A percentile compares a stretch with the other conserved stretches of the same genome.
These are phyloP conservation scores for Aspergillus bombycis DNA, from an alignment of 2,329 filamentous ascomycete species.

Conservation along the genomic window DNA sequence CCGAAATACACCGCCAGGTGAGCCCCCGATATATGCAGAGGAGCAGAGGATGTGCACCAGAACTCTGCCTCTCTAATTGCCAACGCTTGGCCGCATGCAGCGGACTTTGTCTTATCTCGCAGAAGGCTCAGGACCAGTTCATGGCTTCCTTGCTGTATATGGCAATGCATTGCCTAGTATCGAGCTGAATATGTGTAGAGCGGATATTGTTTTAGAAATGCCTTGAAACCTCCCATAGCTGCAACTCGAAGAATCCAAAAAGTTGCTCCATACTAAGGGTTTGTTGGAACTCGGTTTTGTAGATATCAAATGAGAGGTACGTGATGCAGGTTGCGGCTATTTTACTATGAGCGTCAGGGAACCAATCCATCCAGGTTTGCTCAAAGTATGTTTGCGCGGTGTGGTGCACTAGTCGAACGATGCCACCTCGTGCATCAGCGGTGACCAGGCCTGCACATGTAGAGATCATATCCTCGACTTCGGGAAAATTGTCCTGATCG, in stretches of 20 bases:
- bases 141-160: neutral
- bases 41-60: neutral
- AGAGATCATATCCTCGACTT: slow-evolving; percentile 27
- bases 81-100: slow-evolving; percentile 4
- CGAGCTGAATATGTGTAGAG: neutral
- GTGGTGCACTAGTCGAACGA: slow-evolving; percentile 37
- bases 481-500: slow-evolving; percentile 40
- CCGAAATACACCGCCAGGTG: neutral
- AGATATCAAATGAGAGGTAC: slow-evolving; percentile 26
- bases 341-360: slow-evolving; percentile 17
- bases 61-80: neutral
- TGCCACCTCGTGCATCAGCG: slow-evolving; percentile 31
- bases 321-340: slow-evolving; percentile 22
- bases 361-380: slow-evolving; percentile 6
- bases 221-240: neutral
- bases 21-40: neutral
- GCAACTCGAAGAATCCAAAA: no score
- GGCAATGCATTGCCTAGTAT: neutral
- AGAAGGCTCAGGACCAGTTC: slow-evolving; percentile 1
- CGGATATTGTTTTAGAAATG: neutral
- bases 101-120: neutral
- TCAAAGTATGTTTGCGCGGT: slow-evolving; percentile 37
- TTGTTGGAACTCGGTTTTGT: no score
- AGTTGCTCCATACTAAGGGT: no score
- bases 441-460: slow-evolving; percentile 39